A percentile compares a stretch with the other conserved stretches of the same genome.
These are phyloP conservation scores for Penicillium occitanis DNA, from an alignment of 2,329 filamentous ascomycete genomes.

Conservation along the genomic window DNA sequence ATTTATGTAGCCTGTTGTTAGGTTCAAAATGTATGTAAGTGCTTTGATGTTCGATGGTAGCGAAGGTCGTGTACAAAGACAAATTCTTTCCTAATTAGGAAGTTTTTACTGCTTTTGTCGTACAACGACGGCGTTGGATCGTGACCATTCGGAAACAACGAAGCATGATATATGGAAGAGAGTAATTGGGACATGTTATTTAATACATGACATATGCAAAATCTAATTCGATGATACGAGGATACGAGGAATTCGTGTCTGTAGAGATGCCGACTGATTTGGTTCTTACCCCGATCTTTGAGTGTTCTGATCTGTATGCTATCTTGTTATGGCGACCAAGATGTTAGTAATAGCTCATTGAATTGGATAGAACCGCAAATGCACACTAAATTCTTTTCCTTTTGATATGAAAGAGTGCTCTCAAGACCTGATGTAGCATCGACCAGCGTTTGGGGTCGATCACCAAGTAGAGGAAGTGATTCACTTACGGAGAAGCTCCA, in stretches of 20 bases:
- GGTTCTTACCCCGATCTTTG: neutral
- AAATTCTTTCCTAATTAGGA: slow-evolving; percentile 5
- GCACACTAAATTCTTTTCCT: neutral
- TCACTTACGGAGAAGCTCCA: neutral
- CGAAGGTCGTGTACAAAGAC: neutral
- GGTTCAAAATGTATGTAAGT: neutral
- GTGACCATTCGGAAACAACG: neutral
- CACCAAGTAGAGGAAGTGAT: neutral
- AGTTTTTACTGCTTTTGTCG: neutral
- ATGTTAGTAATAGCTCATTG: neutral
- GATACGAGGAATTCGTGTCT: neutral
- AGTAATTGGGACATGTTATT: neutral
- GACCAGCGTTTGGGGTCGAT: neutral
- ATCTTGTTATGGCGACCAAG: neutral
- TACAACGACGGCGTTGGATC: neutral
- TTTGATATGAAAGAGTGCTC: neutral
- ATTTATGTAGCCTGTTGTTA: neutral
- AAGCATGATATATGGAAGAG: neutral
- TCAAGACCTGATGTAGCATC: neutral
- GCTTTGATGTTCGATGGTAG: neutral
- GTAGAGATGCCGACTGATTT: neutral
- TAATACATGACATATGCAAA: neutral
- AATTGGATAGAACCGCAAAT: neutral
- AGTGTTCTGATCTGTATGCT: neutral
- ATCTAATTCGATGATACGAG: neutral